Conservation (phyloP, 2,329 filamentous ascomycete species). For the Scorias spongiosa region DNA sequence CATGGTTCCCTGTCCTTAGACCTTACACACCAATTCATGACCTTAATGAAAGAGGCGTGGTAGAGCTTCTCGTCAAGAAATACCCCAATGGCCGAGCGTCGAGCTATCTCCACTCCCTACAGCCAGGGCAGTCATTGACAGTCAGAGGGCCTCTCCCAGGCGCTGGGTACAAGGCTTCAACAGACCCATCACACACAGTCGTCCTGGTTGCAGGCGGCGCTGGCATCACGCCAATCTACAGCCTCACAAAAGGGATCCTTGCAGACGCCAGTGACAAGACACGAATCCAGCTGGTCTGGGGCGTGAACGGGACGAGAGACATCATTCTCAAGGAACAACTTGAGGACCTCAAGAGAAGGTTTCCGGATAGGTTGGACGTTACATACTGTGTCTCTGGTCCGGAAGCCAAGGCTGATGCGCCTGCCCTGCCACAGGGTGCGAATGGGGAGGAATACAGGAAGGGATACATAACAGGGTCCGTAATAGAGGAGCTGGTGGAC, state of each 20-base stretch:
- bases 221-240: constrained; percentile 53
- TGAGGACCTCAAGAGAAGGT: constrained; percentile 32
- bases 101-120: constrained; percentile 49
- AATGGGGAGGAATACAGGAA: constrained; percentile 26
- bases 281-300: constrained; percentile 48
- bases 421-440: constrained; percentile 2
- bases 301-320: constrained; percentile 50
- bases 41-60: constrained; percentile 39
- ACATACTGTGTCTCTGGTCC: constrained; percentile 43
- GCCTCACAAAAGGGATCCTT: constrained; percentile 15
- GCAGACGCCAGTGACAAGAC: constrained; percentile 50
- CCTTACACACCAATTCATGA: constrained; percentile 52
- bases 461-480: constrained; percentile 42
- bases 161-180: constrained; percentile 14
- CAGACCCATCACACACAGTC: constrained; percentile 22
- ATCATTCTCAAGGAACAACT: constrained; percentile 44
- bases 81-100: constrained; percentile 53
- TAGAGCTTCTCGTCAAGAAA: constrained; percentile 53
- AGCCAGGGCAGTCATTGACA: constrained; percentile 45
- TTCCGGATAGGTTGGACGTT: constrained; percentile 41
- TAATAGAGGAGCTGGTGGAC: constrained; percentile 38
- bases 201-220: constrained; percentile 55
- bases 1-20: constrained; percentile 43
- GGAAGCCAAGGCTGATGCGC: constrained; percentile 8
- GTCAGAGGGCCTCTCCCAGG: constrained; percentile 39